Base-by-base conservation (phyloP, 2,329 filamentous ascomycete genomes). In the Cercospora nicotianae region DNA sequence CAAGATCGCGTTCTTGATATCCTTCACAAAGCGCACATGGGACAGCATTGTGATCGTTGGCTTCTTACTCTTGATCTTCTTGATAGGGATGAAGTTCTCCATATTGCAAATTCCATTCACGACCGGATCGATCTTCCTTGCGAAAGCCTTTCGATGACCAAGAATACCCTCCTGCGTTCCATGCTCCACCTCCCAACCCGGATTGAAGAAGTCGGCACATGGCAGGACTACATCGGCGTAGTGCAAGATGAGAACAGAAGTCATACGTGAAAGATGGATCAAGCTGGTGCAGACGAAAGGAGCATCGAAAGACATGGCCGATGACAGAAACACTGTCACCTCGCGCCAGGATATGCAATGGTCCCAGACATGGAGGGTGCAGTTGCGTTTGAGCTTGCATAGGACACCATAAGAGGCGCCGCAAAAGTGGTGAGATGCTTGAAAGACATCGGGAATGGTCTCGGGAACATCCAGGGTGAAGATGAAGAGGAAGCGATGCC, bases 1-100 rank as follows among this genome's bases (percentile, higher is more conserved):
- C 13, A 87, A 78, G 42, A 88, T 83, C 16, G 86, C 86, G 3
- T 82, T 87, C 76, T 87, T 87, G 76, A 88, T 86, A 67, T 87
- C 86, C 74, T 88, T 88, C 73, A 73, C 81, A 73, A 81, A 82
- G 9, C 83, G 82, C 2, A 85, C 80, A 70, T 88, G 85, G 36
- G 86, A 88, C 66, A 88, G 74, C 86, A 88, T 88, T 39, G 85
- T 85, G 4, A 87, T 85, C 0, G 86, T 88, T 3, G 86, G 86
- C 18, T 80, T 81, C 62, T 83, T 78, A 26, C 80, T 81, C 64
- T 82, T 78, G 70, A 87, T 85, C 63, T 83, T 81, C 70, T 86
- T 81, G 39, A 87, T 83, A 0, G 86, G 86, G 30, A 83, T 77
- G 75, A 87, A 88, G 66, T 82, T 83, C 61, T 85, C 84, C 84